phyloP scores from a whole-genome alignment of 1,284 basidiomycete species.

The Naganishia cerealis region DNA sequence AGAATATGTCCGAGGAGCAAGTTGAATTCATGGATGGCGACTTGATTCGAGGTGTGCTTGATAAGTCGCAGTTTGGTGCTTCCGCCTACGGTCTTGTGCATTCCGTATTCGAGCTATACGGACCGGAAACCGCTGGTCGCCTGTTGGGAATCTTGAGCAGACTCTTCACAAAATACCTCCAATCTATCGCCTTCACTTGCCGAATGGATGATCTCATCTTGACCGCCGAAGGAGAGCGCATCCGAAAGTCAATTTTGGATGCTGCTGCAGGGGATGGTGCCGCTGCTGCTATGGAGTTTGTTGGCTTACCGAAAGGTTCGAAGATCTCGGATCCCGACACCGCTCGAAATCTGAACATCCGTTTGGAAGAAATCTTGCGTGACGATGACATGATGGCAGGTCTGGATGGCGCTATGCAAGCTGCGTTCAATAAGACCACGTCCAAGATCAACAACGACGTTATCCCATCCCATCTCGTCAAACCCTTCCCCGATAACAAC shows the following conservation, averaged over 20 bases:
- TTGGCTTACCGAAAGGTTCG: slow-evolving; percentile 66
- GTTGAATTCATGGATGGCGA: slow-evolving; percentile 92
- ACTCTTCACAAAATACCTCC: slow-evolving; percentile 93
- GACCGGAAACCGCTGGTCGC: slow-evolving; percentile 81
- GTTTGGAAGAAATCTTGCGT: slow-evolving; percentile 88
- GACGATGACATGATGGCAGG: slow-evolving; percentile 98
- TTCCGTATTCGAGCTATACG: slow-evolving; percentile 98
- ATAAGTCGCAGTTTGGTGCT: slow-evolving; percentile 97
- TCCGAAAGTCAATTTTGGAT: slow-evolving; percentile 69
- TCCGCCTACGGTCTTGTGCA: slow-evolving; percentile 95
- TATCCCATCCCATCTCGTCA: slow-evolving; percentile 82
- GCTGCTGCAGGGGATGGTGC: slow-evolving; percentile 74
- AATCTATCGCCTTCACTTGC: slow-evolving; percentile 96
- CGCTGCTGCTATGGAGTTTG: slow-evolving; percentile 72
- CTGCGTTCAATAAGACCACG: slow-evolving; percentile 84
- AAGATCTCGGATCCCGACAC: slow-evolving; percentile 65
- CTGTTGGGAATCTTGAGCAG: slow-evolving; percentile 90
- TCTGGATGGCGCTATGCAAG: slow-evolving; percentile 86
- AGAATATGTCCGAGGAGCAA: slow-evolving; percentile 68
- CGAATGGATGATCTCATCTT: slow-evolving; percentile 97
- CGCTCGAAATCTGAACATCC: slow-evolving; percentile 58
- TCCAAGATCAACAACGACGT: slow-evolving; percentile 83
- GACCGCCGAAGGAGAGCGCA: slow-evolving; percentile 75
- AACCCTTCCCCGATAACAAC: slow-evolving; percentile 96
- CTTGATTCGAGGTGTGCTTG: slow-evolving; percentile 85